phyloP scores from a whole-genome alignment of 257 asterid species.

The Nicotiana paniculata region DNA sequence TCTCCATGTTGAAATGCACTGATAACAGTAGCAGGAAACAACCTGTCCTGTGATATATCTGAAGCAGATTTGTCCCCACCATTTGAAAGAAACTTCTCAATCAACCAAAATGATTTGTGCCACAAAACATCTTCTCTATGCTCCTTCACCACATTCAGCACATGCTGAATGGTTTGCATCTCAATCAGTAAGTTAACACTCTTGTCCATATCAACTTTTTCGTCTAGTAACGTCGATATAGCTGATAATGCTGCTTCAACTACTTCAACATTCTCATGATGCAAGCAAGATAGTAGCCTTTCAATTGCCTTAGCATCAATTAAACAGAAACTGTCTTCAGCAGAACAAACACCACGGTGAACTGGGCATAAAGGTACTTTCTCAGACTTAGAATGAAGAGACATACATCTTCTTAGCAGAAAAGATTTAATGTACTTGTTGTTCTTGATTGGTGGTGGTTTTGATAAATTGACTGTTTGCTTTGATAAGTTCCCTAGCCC shows the following conservation, averaged over 20 bases:
- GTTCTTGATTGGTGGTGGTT: constrained; percentile 41
- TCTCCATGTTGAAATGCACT: constrained; percentile 68
- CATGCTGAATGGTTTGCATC: constrained; percentile 37
- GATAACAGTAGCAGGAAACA: constrained; percentile 51
- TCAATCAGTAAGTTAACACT: constrained; percentile 49
- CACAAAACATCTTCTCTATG: constrained; percentile 45
- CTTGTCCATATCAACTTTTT: constrained; percentile 49
- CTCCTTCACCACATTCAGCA: constrained; percentile 57
- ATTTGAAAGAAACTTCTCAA: constrained; percentile 55
- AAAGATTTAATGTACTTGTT: constrained; percentile 32
- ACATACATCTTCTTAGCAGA: constrained; percentile 34
- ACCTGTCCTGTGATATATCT: constrained; percentile 49
- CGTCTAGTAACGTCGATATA: constrained; percentile 63
- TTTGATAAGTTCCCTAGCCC: constrained; percentile 67
- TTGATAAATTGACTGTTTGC: constrained; percentile 47
- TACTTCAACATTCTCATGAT: constrained; percentile 61
- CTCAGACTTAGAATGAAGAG: constrained; percentile 23
- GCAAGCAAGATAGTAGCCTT: constrained; percentile 51
- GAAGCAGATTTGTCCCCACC: constrained; percentile 57
- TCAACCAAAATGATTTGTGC: constrained; percentile 74
- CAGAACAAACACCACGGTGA: constrained; percentile 74
- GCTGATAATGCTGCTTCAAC: constrained; percentile 72
- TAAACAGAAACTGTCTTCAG: constrained; percentile 66
- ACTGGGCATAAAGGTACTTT: constrained; percentile 42
- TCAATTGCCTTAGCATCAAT: constrained; percentile 63